Percentiles rank a stretch among this genome's conserved stretches.
These are phyloP conservation scores for Vigna nakashimae DNA, from an alignment of 306 rosid genomes.

Conservation along the genomic window DNA sequence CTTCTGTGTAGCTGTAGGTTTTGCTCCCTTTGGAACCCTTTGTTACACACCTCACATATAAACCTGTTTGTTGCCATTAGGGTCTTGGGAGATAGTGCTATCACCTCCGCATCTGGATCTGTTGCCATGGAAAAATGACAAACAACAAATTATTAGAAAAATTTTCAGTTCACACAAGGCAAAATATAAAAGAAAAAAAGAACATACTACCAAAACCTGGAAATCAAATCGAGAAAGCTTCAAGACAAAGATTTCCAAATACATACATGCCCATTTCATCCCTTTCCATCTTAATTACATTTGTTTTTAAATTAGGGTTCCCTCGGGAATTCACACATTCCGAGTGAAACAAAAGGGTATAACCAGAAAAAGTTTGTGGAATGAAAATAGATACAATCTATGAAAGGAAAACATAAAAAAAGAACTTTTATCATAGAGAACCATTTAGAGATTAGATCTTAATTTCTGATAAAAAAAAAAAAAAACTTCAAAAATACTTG, in stretches of 20 bases:
- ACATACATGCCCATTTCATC: slow-evolving; percentile 27
- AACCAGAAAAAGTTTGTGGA: background rate
- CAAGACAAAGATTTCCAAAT: slow-evolving; percentile 36
- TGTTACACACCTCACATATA: slow-evolving; percentile 96
- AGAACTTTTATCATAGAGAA: background rate
- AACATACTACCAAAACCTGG: background rate
- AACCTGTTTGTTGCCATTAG: slow-evolving; percentile 99
- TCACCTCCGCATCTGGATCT: slow-evolving; percentile 98
- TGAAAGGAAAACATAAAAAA: background rate
- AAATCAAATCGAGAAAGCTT: slow-evolving; percentile 30
- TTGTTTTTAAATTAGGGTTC: slow-evolving; percentile 43
- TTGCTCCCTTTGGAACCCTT: slow-evolving; percentile 97
- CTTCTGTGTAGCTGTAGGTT: slow-evolving; percentile 97
- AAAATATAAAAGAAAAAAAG: background rate
- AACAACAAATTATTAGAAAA: slow-evolving; percentile 55
- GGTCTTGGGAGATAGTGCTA: slow-evolving; percentile 96
- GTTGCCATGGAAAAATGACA: slow-evolving; percentile 60
- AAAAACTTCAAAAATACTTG: slow-evolving; percentile 57
- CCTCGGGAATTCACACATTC: background rate
- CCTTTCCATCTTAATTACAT: slow-evolving; percentile 7
- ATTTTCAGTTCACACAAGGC: background rate
- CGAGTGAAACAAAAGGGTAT: background rate
- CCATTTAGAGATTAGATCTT: slow-evolving; percentile 27
- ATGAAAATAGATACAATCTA: slow-evolving; percentile 12
- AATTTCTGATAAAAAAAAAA: slow-evolving; percentile 43